Evolutionary conservation across 2,329 filamentous ascomycete genomes (phyloP).

Genomic region (Fusarium hainanense): DNA sequence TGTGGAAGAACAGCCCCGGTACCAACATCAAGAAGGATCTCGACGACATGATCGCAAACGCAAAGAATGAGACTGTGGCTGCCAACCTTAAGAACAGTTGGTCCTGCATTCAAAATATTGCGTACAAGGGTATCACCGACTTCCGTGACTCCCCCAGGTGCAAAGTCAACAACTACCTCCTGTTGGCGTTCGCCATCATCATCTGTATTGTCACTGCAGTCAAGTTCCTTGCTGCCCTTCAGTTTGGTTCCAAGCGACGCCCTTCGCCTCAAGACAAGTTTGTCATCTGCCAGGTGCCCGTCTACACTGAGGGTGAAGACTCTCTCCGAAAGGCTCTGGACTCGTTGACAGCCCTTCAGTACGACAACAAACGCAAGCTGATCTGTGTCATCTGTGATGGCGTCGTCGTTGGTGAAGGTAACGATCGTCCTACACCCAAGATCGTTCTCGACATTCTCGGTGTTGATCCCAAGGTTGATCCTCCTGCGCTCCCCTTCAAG

Average conservation of each 20-base stretch:
- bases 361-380: constrained; percentile 98
- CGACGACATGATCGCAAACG: constrained; percentile 62
- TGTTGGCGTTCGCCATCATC: constrained; percentile 87
- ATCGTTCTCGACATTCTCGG: constrained; percentile 98
- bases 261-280: constrained; percentile 97
- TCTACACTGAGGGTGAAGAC: constrained; percentile 98
- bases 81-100: constrained; percentile 71
- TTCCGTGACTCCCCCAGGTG: constrained; percentile 83
- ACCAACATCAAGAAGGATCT: constrained; percentile 77
- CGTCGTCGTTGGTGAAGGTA: constrained; percentile 95
- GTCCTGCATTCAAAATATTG: constrained; percentile 84
- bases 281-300: constrained; percentile 97
- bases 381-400: constrained; percentile 97
- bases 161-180: constrained; percentile 89
- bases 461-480: constrained; percentile 96
- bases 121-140: constrained; percentile 85
- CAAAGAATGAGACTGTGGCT: constrained; percentile 62
- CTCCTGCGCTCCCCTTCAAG: constrained; percentile 92
- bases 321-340: constrained; percentile 92
- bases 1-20: constrained; percentile 83
- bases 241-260: constrained; percentile 90
- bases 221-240: constrained; percentile 93
- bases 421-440: constrained; percentile 95
- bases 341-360: constrained; percentile 91
- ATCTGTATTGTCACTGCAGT: constrained; percentile 81